These are phyloP conservation scores for Lentinula raphanica DNA, from an alignment of 768 basidiomycete genomes.

Conservation along the genomic window DNA sequence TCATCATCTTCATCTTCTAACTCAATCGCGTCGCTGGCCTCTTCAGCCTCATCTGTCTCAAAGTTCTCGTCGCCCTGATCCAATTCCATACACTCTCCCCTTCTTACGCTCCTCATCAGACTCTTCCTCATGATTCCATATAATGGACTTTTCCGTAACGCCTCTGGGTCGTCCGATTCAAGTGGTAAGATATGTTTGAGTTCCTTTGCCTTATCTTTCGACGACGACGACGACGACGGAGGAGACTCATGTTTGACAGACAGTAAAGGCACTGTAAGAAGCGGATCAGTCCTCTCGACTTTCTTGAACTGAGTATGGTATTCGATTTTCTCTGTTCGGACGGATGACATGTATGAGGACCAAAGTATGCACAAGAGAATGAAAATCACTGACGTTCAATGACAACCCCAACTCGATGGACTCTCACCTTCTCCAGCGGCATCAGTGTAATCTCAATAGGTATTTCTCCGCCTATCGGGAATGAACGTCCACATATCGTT, in stretches of 20 bases:
- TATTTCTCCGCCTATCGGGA: constrained; percentile 78
- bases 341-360: background rate
- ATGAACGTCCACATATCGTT: constrained; percentile 65
- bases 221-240: constrained; percentile 60
- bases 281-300: constrained; percentile 64
- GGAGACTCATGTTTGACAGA: constrained; percentile 26
- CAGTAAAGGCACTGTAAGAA: constrained; percentile 28
- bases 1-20: background rate
- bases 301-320: constrained; percentile 70
- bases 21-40: background rate
- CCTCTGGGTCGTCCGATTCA: constrained; percentile 60
- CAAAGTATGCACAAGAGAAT: background rate
- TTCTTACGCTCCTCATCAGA: background rate
- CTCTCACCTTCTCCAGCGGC: constrained; percentile 79
- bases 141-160: constrained; percentile 63
- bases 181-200: constrained; percentile 71
- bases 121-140: constrained; percentile 33
- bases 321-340: constrained; percentile 64
- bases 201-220: constrained; percentile 55
- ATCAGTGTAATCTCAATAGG: constrained; percentile 77
- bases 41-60: background rate
- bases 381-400: constrained; percentile 62
- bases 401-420: constrained; percentile 65
- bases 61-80: background rate
- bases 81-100: background rate